Conservation (phyloP, 2,329 filamentous ascomycete species). For the Mariannaea sp. region DNA sequence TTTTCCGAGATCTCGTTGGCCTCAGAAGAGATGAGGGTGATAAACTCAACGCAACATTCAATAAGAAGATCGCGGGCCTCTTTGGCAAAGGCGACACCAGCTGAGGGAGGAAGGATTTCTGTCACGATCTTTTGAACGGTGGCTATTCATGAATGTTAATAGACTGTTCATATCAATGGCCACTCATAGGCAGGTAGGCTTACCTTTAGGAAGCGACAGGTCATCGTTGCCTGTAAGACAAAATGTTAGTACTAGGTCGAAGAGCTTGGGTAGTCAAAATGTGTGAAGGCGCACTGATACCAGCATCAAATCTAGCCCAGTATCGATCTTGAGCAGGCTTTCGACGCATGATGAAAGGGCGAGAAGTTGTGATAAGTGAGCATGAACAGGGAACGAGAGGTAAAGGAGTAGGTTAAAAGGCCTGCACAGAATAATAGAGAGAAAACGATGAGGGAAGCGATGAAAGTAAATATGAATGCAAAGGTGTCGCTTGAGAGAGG, state of each 20-base stretch:
- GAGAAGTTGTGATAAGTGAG: not conserved
- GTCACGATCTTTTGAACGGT: conserved; percentile 86
- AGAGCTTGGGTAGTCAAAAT: not conserved
- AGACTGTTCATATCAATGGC: too few species aligned
- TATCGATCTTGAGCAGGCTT: conserved; percentile 35
- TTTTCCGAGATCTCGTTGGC: conserved; percentile 99
- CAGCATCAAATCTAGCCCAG: conserved; percentile 35
- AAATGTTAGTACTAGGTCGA: conserved; percentile 42
- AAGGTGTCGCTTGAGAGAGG: not conserved
- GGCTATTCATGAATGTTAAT: conserved; percentile 50
- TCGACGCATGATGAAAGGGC: conserved; percentile 20
- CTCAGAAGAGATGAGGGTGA: conserved; percentile 97
- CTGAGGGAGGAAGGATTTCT: conserved; percentile 81
- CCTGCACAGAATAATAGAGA: not conserved
- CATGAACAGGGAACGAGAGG: too few species aligned
- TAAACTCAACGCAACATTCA: conserved; percentile 99
- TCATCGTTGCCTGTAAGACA: conserved; percentile 62
- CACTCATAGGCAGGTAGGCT: conserved; percentile 26
- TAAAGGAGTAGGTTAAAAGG: not conserved
- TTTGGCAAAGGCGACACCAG: conserved; percentile 85
- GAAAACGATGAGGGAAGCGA: not conserved
- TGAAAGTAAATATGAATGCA: not conserved
- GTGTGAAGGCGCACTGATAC: conserved; percentile 23
- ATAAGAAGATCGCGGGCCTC: conserved; percentile 95
- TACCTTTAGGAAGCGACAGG: conserved; percentile 68